Evolutionary conservation across 257 asterid genomes (phyloP), one percentile per base, ranked within the genome.

Genomic region (Nyctanthes arbortristis): DNA sequence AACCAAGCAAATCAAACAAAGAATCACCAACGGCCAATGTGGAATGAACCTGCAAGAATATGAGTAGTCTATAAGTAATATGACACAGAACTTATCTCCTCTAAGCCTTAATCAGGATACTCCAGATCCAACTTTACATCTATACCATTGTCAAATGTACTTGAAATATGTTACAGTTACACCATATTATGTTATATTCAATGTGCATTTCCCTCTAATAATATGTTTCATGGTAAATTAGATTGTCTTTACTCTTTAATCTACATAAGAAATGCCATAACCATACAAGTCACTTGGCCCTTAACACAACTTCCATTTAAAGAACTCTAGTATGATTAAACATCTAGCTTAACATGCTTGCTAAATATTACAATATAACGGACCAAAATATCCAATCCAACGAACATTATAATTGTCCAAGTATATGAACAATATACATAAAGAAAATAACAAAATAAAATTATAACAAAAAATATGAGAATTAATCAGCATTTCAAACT

Each of bases 21-120:
- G 79, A 64, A 80, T 93, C 96, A 75, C 74, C 80, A 27, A 58
- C 73, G 22, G 74, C 81, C 69, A 82, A 69, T 28, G 66, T 72
- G 4, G 96, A 86, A 74, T 73, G 81, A 71, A 89, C 87, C 99
- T 93, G 79, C 77, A 56, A 67, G 60, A 68, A 72, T 14, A 37
- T 72, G 67, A 34, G 32, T 30, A 49, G 3, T 66, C 30, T 13
- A 66, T 25, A 69, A 65, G 7, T 31, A 72, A 37, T 16, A 13
- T 57, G 47, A 55, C 29, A 9, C 0, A 47, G 54, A 67, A 59
- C 43, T n/a, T n/a, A n/a, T n/a, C n/a, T n/a, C n/a, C n/a, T n/a
- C n/a, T 52, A 24, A 22, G 29, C 59, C 59, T 10, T 22, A 52
- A 8, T 52, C 59, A 52, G 20, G 58, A 52, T 22, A 20, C 58